A percentile compares a stretch with the other conserved stretches of the same genome.
These are phyloP conservation scores for Pisolithus orientalis DNA, from an alignment of 768 basidiomycete species.

Conservation along the genomic window DNA sequence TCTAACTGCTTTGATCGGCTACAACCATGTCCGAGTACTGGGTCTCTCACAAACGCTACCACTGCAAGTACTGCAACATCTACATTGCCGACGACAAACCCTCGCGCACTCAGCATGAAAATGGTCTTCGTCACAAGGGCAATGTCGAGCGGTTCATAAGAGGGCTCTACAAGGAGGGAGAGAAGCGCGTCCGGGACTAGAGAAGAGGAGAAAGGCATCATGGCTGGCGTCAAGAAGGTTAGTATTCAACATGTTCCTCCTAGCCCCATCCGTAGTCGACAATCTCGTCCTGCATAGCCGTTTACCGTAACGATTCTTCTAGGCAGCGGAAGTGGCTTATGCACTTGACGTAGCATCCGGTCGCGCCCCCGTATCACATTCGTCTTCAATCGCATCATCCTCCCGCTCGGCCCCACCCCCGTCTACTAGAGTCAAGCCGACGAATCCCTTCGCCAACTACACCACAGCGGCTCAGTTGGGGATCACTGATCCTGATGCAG, in stretches of 20 bases:
- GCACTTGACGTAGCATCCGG: slow-evolving; percentile 74
- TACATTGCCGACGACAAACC: slow-evolving; percentile 96
- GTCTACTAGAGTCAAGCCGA: slow-evolving; percentile 37
- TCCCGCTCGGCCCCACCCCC: slow-evolving; percentile 20
- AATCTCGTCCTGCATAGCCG: not conserved
- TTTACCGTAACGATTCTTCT: slow-evolving; percentile 2
- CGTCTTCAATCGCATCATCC: slow-evolving; percentile 19
- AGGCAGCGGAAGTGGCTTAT: slow-evolving; percentile 80
- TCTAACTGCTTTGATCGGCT: no score
- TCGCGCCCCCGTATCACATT: slow-evolving; percentile 29
- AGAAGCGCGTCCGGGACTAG: slow-evolving; percentile 78
- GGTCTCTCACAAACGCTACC: slow-evolving; percentile 90
- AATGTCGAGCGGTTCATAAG: slow-evolving; percentile 90
- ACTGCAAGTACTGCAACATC: slow-evolving; percentile 96
- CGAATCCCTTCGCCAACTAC: slow-evolving; percentile 77
- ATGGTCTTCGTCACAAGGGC: slow-evolving; percentile 89
- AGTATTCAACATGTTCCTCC: not conserved
- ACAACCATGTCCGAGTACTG: slow-evolving; percentile 80
- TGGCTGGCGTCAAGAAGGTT: slow-evolving; percentile 81
- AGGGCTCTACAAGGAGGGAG: slow-evolving; percentile 88
- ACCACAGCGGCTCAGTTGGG: slow-evolving; percentile 84
- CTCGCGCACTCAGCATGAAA: slow-evolving; percentile 88
- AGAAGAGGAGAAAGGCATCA: slow-evolving; percentile 84
- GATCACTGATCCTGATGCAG: slow-evolving; percentile 69
- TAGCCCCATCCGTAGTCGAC: no score